Evolutionary conservation across 345 rosid species (phyloP), one percentile per base, ranked within the genome.

Genomic region (Iberis pinnata): DNA sequence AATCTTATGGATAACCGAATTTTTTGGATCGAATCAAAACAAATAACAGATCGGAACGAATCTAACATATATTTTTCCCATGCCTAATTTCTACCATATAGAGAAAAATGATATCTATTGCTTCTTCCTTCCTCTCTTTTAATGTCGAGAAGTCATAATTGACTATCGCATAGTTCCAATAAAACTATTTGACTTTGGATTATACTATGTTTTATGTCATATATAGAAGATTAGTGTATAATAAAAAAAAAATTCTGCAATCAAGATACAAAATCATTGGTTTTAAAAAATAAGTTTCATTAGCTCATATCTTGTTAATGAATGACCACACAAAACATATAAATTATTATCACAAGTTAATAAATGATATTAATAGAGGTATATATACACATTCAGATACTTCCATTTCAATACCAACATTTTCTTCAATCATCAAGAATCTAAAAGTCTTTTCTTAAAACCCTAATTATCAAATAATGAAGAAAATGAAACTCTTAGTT

Each of bases 401-500:
- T 46, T 63, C 25, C 27, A 64, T 29, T 27, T 29, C 43, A 18
- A 46, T 7, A 47, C 43, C 36, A 24, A 12, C 16, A 6, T 20
- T 47, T 40, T 9, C 16, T 39, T 47, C 26, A 12, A 44, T 45
- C 36, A 29, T 54, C 55, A 38, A 54, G 13, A 46, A 63, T 45
- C 44, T 16, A 20, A 17, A 43, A 12, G 4, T 5, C 1, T 17
- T 19, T 15, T 19, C 6, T 46, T 8, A 40, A 39, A 65, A 26
- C 35, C 58, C 52, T 58, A 58, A 54, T 12, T 17, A 18, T 7
- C 18, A 33, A 33, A 43, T 9, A 15, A 58, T 38, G 65, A 58
- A 49, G 16, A 64, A 40, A 16, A 7, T 44, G 38, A 67, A 59
- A 15, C 38, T 59, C 39, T 38, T 53, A n/a, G n/a, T n/a, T n/a